phyloP scores from a whole-genome alignment of 805 yeast species.

The Metschnikowia gruessii region DNA sequence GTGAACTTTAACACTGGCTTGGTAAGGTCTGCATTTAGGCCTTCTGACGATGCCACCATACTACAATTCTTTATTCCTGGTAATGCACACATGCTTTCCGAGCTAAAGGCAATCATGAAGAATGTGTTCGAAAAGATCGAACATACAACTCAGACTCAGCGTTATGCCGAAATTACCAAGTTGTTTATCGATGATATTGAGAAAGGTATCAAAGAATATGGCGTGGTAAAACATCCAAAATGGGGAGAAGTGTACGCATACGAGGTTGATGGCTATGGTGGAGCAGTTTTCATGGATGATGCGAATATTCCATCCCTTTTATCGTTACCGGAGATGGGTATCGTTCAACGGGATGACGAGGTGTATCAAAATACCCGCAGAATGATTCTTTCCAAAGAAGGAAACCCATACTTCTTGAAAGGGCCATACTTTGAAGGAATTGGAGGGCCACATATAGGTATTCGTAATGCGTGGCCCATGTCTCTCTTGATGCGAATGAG shows the following conservation, averaged over 20 bases:
- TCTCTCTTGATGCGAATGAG: conserved; percentile 70
- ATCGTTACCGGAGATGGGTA: conserved; percentile 79
- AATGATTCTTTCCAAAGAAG: conserved; percentile 64
- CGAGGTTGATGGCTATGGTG: conserved; percentile 86
- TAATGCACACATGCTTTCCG: conserved; percentile 71
- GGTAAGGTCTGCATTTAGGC: conserved; percentile 80
- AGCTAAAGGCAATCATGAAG: conserved; percentile 42
- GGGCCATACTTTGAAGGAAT: conserved; percentile 70
- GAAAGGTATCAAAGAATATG: conserved; percentile 59
- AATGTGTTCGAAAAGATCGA: conserved; percentile 22
- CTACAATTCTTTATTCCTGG: conserved; percentile 82
- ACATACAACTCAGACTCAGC: conserved; percentile 7
- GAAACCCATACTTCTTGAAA: conserved; percentile 73
- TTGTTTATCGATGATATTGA: conserved; percentile 43
- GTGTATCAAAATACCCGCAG: conserved; percentile 75
- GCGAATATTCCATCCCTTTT: conserved; percentile 84
- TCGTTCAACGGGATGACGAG: conserved; percentile 46
- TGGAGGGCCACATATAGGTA: conserved; percentile 91
- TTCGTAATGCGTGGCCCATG: conserved; percentile 88
- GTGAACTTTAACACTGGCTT: conserved; percentile 68
- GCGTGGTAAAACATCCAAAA: conserved; percentile 60
- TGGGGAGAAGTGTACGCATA: conserved; percentile 82
- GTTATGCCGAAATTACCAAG: conserved; percentile 25
- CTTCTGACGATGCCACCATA: conserved; percentile 85
- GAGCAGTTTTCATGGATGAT: conserved; percentile 77